Conservation (phyloP, 1,139 yeast genomes). For the Kodamaea sp. region DNA sequence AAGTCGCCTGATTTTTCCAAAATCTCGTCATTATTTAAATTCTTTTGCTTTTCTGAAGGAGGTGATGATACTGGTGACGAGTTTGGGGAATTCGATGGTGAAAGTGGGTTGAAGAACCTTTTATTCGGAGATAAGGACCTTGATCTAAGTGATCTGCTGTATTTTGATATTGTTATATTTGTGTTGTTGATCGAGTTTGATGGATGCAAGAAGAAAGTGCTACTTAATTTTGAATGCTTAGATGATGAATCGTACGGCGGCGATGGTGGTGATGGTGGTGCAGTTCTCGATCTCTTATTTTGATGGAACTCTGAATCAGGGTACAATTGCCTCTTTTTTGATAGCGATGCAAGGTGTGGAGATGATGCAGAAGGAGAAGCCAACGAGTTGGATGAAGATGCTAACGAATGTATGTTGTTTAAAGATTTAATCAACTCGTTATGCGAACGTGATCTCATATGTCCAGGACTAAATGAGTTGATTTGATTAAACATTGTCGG, state of each 20-base stretch:
- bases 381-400: not conserved
- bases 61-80: conserved; percentile 21
- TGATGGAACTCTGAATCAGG: conserved; percentile 19
- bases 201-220: conserved; percentile 5
- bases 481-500: conserved; percentile 30
- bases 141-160: conserved; percentile 20
- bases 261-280: conserved; percentile 43
- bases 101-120: conserved; percentile 26
- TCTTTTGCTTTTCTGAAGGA: conserved; percentile 1
- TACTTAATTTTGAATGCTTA: conserved; percentile 5
- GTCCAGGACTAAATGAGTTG: conserved; percentile 28
- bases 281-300: conserved; percentile 45
- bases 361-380: conserved; percentile 2
- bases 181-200: not conserved
- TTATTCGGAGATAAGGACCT: conserved; percentile 36
- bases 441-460: conserved; percentile 33
- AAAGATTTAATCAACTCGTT: conserved; percentile 21
- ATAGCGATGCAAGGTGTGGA: conserved; percentile 1
- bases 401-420: conserved; percentile 2
- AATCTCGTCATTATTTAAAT: not conserved
- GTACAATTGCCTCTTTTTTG: conserved; percentile 24
- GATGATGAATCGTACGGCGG: conserved; percentile 25
- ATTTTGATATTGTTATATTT: conserved; percentile 4
- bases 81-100: conserved; percentile 31
- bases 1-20: too few relatives aligned